Evolutionary conservation across 768 basidiomycete genomes (phyloP).

Genomic region (Lactarius pseudohatsudake): DNA sequence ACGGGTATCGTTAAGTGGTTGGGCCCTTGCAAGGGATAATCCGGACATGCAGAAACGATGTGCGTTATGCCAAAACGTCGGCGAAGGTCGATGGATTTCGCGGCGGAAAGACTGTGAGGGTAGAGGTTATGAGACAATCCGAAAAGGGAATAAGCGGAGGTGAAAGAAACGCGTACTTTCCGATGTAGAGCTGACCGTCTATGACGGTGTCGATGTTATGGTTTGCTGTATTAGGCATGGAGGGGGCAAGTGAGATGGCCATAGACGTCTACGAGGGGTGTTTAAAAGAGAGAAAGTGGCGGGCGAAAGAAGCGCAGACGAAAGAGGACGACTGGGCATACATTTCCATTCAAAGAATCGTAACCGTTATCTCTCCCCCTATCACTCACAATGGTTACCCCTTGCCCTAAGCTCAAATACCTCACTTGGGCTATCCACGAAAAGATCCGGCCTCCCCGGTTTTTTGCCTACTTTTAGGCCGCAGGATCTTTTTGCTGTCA

Average conservation of each 20-base stretch:
- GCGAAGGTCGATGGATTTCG: constrained; percentile 23
- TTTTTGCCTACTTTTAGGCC: background rate
- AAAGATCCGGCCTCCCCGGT: background rate
- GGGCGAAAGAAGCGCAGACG: background rate
- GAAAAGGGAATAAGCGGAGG: background rate
- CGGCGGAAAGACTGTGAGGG: constrained; percentile 23
- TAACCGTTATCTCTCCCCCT: constrained; percentile 15
- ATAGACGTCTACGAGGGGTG: background rate
- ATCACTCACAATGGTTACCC: constrained; percentile 6
- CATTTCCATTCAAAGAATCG: background rate
- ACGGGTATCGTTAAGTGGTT: constrained; percentile 67
- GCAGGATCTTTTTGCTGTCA: background rate
- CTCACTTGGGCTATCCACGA: constrained; percentile 5
- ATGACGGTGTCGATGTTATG: constrained; percentile 26
- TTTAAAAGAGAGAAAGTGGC: constrained; percentile 11
- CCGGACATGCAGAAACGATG: constrained; percentile 73
- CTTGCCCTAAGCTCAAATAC: background rate
- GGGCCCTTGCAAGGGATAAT: constrained; percentile 57
- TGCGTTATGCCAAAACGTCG: constrained; percentile 75
- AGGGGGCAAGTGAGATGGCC: background rate
- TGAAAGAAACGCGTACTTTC: constrained; percentile 24
- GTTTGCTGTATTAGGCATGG: constrained; percentile 23
- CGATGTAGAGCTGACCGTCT: constrained; percentile 29
- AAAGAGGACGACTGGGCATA: background rate
- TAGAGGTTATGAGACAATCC: background rate